Evolutionary conservation across 345 rosid species (phyloP), one percentile per base, ranked within the genome.

Genomic region (Geranium rotundifolium): DNA sequence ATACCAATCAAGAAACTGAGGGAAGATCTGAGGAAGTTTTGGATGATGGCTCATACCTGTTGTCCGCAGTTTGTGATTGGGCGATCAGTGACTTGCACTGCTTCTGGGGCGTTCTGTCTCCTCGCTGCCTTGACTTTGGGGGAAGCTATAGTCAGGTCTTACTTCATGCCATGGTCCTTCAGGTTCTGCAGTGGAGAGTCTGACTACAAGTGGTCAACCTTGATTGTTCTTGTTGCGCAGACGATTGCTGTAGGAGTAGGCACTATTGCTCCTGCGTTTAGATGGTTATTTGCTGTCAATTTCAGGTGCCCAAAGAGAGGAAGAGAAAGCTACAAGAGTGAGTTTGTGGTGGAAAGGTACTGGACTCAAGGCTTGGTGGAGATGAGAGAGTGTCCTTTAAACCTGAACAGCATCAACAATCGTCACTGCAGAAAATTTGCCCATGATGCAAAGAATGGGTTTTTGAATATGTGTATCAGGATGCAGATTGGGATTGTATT

Each of bases 11-110:
- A 74, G 67, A 79, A 67, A 61, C 82, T 89, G 30, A 85, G 76
- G 72, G 76, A 75, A 57, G 82, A 79, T 72, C 73, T 92, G 23
- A 69, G 72, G 72, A 87, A 80, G 63, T 85, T 71, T 63, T 87
- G 98, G 91, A 84, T 92, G 85, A 89, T 89, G 96, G 91, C 98
- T 65, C 81, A 89, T 66, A 89, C 95, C 54, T 61, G 87, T 67
- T 83, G 83, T 63, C 98, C 95, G 12, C 98, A 92, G 66, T 89
- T 87, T 49, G 96, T 92, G 54, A 72, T 85, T 59, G 93, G 82
- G 29, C 82, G 93, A 57, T 92, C 90, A 0, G 96, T 82, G 23
- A 89, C 95, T 8, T 87, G 96, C 56, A 71, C 81, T 61, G 91
- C 98, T 59, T 75, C 96, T 8, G 93, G 98, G 41, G 91, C 89